Base-by-base conservation (phyloP, 345 rosid genomes). In the Noccaea caerulescens region DNA sequence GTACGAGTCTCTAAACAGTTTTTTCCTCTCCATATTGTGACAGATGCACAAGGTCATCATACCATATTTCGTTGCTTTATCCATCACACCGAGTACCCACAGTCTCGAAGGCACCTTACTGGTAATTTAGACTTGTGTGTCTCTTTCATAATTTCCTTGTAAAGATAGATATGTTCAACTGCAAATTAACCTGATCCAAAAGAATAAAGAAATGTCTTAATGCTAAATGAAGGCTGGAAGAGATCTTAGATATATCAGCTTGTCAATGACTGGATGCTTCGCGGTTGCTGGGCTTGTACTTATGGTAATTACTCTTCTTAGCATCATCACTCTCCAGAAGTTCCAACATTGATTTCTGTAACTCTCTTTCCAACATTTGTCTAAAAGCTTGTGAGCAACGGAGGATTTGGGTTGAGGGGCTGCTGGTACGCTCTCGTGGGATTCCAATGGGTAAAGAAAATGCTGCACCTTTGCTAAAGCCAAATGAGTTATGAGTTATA, bases 31-130 rank as follows among this genome's bases (percentile, higher is more conserved):
- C 67, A 36, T 61, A 43, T 64, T 59, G 50, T 44, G 72, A 83
- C 91, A 93, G 97, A 88, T 91, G 97, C 98, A 86, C 88, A 86
- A 61, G 68, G 89, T 91, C 76, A 54, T 88, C 70, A 45, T 88
- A 50, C 94, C 87, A 1, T 93, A 65, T 79, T 88, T 88, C 56
- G 65, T 87, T 61, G 92, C 91, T 20, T 77, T 91, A 53, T 81
- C 79, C 9, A 82, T 85, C 66, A 81, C 92, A 16, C 91, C 97
- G 2, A 77, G 83, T 76, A 86, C 84, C 59, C 92, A 84, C 72
- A 77, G 96, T 78, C 86, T 91, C 18, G 98, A 93, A 77, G 98
- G 97, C 60, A 84, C 97, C 16, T 72, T 91, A 78, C 75, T 91
- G 91, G 98, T 91, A 83, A 79, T 44, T 39, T 10, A 3, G 8